A percentile compares a stretch with the other conserved stretches of the same genome.
These are phyloP conservation scores for Aspergillus leporis DNA, from an alignment of 495 filamentous ascomycete species.

Conservation along the genomic window DNA sequence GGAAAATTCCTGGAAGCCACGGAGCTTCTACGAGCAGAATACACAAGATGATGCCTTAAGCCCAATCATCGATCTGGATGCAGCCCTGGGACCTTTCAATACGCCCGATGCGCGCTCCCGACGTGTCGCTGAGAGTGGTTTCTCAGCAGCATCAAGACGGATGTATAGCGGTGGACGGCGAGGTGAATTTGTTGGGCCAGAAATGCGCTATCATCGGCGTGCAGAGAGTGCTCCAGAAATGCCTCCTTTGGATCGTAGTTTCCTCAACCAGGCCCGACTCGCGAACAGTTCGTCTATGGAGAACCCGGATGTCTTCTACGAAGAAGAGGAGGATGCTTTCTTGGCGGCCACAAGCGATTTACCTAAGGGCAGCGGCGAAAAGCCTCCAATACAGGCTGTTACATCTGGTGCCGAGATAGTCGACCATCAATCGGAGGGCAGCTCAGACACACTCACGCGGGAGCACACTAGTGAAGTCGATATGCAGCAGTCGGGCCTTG, in stretches of 20 bases:
- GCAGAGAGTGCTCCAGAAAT: slow-evolving; percentile 91
- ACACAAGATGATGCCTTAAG: slow-evolving; percentile 62
- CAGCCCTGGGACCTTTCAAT: slow-evolving; percentile 91
- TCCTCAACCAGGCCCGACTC: slow-evolving; percentile 63
- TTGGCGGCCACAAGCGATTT: slow-evolving; percentile 41
- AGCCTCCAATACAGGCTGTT: background rate
- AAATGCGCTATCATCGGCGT: slow-evolving; percentile 87
- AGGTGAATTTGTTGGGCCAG: slow-evolving; percentile 74
- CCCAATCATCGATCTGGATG: slow-evolving; percentile 91
- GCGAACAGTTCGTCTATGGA: slow-evolving; percentile 71
- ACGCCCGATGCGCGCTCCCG: slow-evolving; percentile 58
- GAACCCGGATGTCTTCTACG: slow-evolving; percentile 84
- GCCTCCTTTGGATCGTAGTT: slow-evolving; percentile 72
- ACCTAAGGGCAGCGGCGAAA: slow-evolving; percentile 26
- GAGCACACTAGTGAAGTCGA: slow-evolving; percentile 32
- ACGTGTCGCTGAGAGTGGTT: slow-evolving; percentile 56
- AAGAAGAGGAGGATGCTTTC: slow-evolving; percentile 85
- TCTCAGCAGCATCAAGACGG: slow-evolving; percentile 62
- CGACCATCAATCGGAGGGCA: slow-evolving; percentile 38
- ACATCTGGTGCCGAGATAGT: slow-evolving; percentile 14
- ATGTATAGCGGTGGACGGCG: slow-evolving; percentile 83
- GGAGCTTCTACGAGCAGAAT: slow-evolving; percentile 45
- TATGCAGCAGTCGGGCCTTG: slow-evolving; percentile 40
- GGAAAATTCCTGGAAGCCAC: slow-evolving; percentile 49
- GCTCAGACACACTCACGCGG: slow-evolving; percentile 40